Percentiles rank a stretch among this genome's conserved stretches.
Conservation (phyloP, 768 basidiomycete species). For the Leccinum longicurvipes region DNA sequence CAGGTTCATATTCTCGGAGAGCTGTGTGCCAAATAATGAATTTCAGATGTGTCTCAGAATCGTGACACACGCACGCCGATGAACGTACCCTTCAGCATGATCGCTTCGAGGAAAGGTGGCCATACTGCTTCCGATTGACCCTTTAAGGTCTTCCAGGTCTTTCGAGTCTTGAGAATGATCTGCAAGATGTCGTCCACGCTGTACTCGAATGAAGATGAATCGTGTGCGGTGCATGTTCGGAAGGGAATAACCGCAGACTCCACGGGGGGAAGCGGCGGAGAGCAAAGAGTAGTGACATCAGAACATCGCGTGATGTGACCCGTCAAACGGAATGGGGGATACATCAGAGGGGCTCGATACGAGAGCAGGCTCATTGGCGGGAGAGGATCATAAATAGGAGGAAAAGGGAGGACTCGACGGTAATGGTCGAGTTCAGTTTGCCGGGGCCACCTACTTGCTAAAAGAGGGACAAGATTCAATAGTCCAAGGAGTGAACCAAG, state of each 20-base stretch:
- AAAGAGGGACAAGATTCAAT: conserved; percentile 8
- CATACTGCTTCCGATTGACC: conserved; percentile 70
- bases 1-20: conserved; percentile 68
- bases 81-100: conserved; percentile 64
- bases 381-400: conserved; percentile 25
- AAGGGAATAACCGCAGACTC: conserved; percentile 2
- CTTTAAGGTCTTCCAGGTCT: conserved; percentile 72
- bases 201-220: conserved; percentile 13
- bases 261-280: background rate
- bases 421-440: conserved; percentile 11
- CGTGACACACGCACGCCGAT: conserved; percentile 6
- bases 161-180: conserved; percentile 63
- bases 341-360: conserved; percentile 16
- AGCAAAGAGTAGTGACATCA: background rate
- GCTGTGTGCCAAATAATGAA: conserved; percentile 39
- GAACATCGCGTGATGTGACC: conserved; percentile 4
- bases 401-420: conserved; percentile 16
- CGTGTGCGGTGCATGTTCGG: conserved; percentile 10
- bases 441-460: conserved; percentile 20
- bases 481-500: background rate
- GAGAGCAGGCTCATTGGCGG: background rate
- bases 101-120: conserved; percentile 77
- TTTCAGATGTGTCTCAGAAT: conserved; percentile 22
- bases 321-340: conserved; percentile 4
- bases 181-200: conserved; percentile 53